phyloP scores from a whole-genome alignment of 148 eudicot species.

The Diospyros lotus region DNA sequence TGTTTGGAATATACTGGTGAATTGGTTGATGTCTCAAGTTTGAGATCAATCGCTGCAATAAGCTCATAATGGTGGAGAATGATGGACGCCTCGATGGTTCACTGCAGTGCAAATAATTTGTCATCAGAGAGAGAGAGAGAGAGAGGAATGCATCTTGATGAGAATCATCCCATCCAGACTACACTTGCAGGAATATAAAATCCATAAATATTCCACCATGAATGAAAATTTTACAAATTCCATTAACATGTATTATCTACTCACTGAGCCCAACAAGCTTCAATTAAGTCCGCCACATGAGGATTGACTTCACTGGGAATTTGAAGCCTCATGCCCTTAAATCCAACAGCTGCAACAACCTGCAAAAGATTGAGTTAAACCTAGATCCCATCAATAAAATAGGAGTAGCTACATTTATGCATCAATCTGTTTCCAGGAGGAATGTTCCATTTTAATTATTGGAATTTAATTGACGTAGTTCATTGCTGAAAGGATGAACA shows the following conservation, averaged over 20 bases:
- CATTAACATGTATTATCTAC: slow-evolving; percentile 13
- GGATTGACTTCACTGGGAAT: slow-evolving; percentile 77
- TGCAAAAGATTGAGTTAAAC: slow-evolving; percentile 13
- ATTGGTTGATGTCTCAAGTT: slow-evolving; percentile 45
- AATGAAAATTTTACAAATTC: neutral
- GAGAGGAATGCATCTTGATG: neutral
- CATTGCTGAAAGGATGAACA: neutral
- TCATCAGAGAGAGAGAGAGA: neutral
- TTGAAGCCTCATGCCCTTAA: slow-evolving; percentile 69
- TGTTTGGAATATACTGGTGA: slow-evolving; percentile 34
- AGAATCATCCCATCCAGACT: neutral
- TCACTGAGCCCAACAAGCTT: slow-evolving; percentile 88
- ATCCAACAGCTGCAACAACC: slow-evolving; percentile 90
- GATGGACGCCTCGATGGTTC: slow-evolving; percentile 85
- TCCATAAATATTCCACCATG: no score
- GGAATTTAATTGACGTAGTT: no score
- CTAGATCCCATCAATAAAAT: slow-evolving; percentile 7
- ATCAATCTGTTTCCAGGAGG: neutral
- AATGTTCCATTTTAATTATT: neutral
- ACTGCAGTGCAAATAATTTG: slow-evolving; percentile 30
- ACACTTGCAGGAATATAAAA: no score
- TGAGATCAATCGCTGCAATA: slow-evolving; percentile 52
- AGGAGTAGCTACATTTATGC: neutral
- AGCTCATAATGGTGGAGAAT: slow-evolving; percentile 71
- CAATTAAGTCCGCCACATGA: slow-evolving; percentile 69